Base-by-base conservation (phyloP, 108 stramenopile species). In the Nitzschia putrida region DNA sequence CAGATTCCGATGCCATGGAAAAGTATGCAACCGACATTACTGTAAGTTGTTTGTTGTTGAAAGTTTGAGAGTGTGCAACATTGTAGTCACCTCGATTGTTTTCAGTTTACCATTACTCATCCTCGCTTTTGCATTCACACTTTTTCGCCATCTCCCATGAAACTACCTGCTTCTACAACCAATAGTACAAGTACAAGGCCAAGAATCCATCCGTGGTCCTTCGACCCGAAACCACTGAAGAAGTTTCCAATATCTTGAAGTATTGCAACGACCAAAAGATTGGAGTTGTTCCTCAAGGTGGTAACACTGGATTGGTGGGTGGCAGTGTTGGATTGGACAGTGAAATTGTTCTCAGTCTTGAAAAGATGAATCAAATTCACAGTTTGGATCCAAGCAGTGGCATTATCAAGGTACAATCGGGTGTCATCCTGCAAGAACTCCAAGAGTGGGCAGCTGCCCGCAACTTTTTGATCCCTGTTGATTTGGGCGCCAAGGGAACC, bases 291-390 rank as follows among this genome's bases (percentile, higher is more conserved):
- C 91, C 97, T 0, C 97, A 97, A 66, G 97, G 90, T 25, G 98
- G 98, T 26, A 98, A 98, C 54, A 98, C 98, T 14, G 94, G 97
- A 0, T 72, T 99, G 14, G 97, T 97, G 3, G 97, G 98, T 13
- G 98, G 97, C 8, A 74, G 85, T 57, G 88, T 97, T 0, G 61
- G 61, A 45, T 39, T 59, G 26, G 61, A 69, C 18, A 26, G 41
- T n/a, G 96, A 98, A 78, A 73, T 99, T 55, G 73, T 99, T 55
- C 70, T 99, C 3, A 86, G 83, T 7, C 16, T 80, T 44, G 65
- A 74, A 51, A 66, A 61, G 43, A 68, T 91, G 51, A 82, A 90
- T 66, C 55, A 71, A n/a, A 88, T 99, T 82, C 66, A 84, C 37
- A 39, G 66, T 0, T 65, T 97, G 29, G 94, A 99, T 71, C 55